These are phyloP conservation scores for Oidiodendron maius DNA, from an alignment of 495 filamentous ascomycete genomes.

Conservation along the genomic window DNA sequence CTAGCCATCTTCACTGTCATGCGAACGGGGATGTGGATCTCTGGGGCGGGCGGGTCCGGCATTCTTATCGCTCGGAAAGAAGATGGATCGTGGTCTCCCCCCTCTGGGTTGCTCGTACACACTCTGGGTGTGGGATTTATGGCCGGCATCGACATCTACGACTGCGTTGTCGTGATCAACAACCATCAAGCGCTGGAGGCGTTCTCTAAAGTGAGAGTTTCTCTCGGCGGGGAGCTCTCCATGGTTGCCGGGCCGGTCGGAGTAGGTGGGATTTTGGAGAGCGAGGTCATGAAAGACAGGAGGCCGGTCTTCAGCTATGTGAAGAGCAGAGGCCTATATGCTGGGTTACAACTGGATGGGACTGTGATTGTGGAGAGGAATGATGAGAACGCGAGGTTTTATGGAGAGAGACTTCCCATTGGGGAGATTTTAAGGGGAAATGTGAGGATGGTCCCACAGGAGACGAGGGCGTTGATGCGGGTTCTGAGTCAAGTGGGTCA, in stretches of 20 bases:
- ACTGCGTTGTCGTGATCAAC: slow-evolving; percentile 81
- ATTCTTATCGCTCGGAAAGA: slow-evolving; percentile 62
- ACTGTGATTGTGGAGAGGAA: slow-evolving; percentile 71
- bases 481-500: slow-evolving; percentile 18
- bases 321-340: slow-evolving; percentile 75
- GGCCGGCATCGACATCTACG: slow-evolving; percentile 77
- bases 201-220: slow-evolving; percentile 67
- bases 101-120: slow-evolving; percentile 69
- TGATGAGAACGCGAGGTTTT: slow-evolving; percentile 78
- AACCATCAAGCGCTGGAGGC: slow-evolving; percentile 63
- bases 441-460: slow-evolving; percentile 25
- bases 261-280: slow-evolving; percentile 62
- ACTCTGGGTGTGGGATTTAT: slow-evolving; percentile 72
- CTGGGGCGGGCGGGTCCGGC: slow-evolving; percentile 71
- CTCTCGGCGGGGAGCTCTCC: slow-evolving; percentile 68
- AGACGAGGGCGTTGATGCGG: slow-evolving; percentile 17
- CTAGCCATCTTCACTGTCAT: slow-evolving; percentile 81
- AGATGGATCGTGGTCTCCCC: slow-evolving; percentile 72
- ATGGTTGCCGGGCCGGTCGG: slow-evolving; percentile 70
- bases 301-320: slow-evolving; percentile 74
- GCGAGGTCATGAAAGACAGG: slow-evolving; percentile 33
- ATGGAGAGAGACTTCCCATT: slow-evolving; percentile 56
- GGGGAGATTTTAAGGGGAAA: slow-evolving; percentile 64
- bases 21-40: slow-evolving; percentile 72
- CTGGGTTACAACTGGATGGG: slow-evolving; percentile 71